Base-by-base conservation (phyloP, 441 rosid genomes). In the Theobroma grandiflorum region DNA sequence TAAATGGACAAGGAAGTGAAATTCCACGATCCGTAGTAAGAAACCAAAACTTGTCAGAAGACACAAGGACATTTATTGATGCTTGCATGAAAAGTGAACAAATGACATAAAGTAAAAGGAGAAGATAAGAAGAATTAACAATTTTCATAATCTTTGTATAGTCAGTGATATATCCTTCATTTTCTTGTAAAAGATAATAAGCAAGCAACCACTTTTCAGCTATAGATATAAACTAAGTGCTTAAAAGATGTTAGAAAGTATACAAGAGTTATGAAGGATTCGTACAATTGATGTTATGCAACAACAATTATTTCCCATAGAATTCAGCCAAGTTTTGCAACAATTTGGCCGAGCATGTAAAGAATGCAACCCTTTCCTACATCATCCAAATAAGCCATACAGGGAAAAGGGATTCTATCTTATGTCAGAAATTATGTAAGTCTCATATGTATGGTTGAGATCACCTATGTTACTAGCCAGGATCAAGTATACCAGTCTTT, bases 11-110 rank as follows among this genome's bases (percentile, higher is more conserved):
- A 75, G 98, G 99, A 83, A 96, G 98, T 72, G 97, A 85, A 80
- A 90, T 74, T n/a, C 97, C 93, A 85, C 83, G 93, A 74, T 91
- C 78, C 83, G 93, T 90, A 14, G 97, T 92, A 82, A 94, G 91
- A 83, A 87, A 90, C 95, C 87, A 93, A 85, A 96, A 96, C 84
- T 94, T 94, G 85, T 96, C 99, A 1, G 97, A 91, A 80, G 96
- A 86, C 79, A 92, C 98, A 76, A 98, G 92, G 72, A 91, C 91
- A 80, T 72, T 82, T 70, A 93, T 84, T 31, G 98, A 98, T 74
- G 98, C 90, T 98, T 96, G 91, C 82, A 82, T 72, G 77, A 57
- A 81, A 76, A 76, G 70, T 78, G 65, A 26, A 40, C 72, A 81
- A 72, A 82, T 35, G 78, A 52, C 53, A 82, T 64, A 20, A 61